Evolutionary conservation across 768 basidiomycete species (phyloP), one percentile per base, ranked within the genome.

Genomic region (Termitomyces sp.): DNA sequence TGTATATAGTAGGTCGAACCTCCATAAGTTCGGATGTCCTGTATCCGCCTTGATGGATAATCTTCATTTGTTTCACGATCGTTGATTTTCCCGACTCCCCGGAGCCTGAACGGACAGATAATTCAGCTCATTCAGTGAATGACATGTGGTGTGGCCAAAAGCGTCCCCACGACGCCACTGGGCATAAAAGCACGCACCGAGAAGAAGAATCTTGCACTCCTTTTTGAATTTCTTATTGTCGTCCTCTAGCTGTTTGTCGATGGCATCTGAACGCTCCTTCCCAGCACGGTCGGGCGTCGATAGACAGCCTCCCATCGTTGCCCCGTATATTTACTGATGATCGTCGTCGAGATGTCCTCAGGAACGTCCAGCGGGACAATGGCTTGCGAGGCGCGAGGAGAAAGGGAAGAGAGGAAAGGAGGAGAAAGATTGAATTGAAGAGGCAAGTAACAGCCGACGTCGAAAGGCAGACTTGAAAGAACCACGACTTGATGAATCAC

Each of bases 71-170:
- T 69, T 93, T 93, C 37, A 93, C 93, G 61, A 98, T 93, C 0
- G 96, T 98, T 3, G 85, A 87, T 73, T 98, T 98, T 9, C 95
- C 95, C 0, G 89, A 92, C 75, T 96, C 94, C 63, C 94, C 93
- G 12, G 94, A 95, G 53, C 95, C 94, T 95, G 88, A 59, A 91
- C 85, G 1, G 88, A 19, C 22, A n/a, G n/a, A n/a, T n/a, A 1
- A 5, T 28, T 43, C 6, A 52, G 37, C 2, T 22, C 22, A 22
- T 21, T 14, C 4, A n/a, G 38, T 24, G 14, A 38, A 37, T 0
- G 42, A 40, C 17, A 43, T 19, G 19, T 38, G 35, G 17, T 10
- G 32, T 28, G 44, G 24, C 26, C 26, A 28, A n/a, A 14, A 7
- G 44, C 8, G 15, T 28, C 9, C 9, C 26, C 17, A 26, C 14